Evolutionary conservation across 1,139 yeast genomes (phyloP).

Genomic region (Geotrichum reessii): DNA sequence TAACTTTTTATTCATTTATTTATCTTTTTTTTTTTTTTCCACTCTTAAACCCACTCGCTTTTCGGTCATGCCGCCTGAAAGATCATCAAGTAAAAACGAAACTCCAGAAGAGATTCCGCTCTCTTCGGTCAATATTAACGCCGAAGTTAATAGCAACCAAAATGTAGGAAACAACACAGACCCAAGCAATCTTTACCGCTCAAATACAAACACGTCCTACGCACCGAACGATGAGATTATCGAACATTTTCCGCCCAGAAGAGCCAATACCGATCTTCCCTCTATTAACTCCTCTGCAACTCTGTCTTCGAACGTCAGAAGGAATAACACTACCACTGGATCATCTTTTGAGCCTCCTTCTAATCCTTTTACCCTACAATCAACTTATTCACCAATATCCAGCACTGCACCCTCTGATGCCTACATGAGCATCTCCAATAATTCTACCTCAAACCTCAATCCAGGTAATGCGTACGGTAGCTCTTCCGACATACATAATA

Average conservation of each 20-base stretch:
- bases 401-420: neutral
- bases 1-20: too few relatives aligned
- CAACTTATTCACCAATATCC: neutral
- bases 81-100: neutral
- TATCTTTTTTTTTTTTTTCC: too few relatives aligned
- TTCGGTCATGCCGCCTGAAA: constrained; percentile 12
- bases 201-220: neutral
- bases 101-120: constrained; percentile 7
- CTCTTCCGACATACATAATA: neutral
- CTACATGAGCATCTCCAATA: neutral
- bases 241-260: neutral
- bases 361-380: neutral
- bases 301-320: neutral
- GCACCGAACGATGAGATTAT: constrained; percentile 7
- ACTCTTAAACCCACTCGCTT: too few relatives aligned
- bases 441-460: neutral
- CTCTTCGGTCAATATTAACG: constrained; percentile 1
- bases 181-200: neutral
- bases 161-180: neutral
- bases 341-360: neutral
- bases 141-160: neutral
- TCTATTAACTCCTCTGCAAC: neutral
- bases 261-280: neutral
- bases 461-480: neutral
- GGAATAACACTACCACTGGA: neutral